Evolutionary conservation across 1,139 yeast species (phyloP).

Genomic region (Scheffersomyces stambukii): DNA sequence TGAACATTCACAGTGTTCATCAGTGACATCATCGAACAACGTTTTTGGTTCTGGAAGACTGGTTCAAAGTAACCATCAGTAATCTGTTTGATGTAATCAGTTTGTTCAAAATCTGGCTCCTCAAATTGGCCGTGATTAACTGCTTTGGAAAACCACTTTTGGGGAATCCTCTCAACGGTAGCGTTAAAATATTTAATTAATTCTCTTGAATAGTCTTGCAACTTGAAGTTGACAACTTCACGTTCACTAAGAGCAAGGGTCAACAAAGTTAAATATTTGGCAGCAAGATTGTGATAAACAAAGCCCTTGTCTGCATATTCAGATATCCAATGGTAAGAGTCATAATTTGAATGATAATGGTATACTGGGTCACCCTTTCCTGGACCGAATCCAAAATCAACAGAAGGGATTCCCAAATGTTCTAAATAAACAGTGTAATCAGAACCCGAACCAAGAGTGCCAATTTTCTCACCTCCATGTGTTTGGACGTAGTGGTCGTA

Average conservation of each 20-base stretch:
- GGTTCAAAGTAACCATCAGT: slow-evolving; percentile 23
- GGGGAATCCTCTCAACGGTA: slow-evolving; percentile 28
- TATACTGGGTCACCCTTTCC: slow-evolving; percentile 39
- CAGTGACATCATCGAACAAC: slow-evolving; percentile 6
- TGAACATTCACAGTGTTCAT: slow-evolving; percentile 9
- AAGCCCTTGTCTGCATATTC: slow-evolving; percentile 53
- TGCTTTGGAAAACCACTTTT: slow-evolving; percentile 22
- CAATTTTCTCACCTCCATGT: slow-evolving; percentile 25
- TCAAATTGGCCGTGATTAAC: slow-evolving; percentile 14
- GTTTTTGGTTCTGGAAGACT: slow-evolving; percentile 14
- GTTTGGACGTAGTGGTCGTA: slow-evolving; percentile 54
- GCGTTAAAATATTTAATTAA: slow-evolving; percentile 27
- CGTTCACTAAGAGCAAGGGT: slow-evolving; percentile 50
- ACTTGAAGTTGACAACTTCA: slow-evolving; percentile 43
- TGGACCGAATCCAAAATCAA: slow-evolving; percentile 32
- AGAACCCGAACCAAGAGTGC: slow-evolving; percentile 42
- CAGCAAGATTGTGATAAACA: slow-evolving; percentile 49
- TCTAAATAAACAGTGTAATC: slow-evolving; percentile 47
- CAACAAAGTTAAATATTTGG: slow-evolving; percentile 56
- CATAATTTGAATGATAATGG: slow-evolving; percentile 59
- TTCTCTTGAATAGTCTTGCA: slow-evolving; percentile 33
- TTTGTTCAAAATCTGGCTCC: slow-evolving; percentile 15
- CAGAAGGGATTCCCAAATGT: slow-evolving; percentile 44
- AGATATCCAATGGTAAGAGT: slow-evolving; percentile 54
- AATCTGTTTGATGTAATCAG: slow-evolving; percentile 16